phyloP scores from a whole-genome alignment of 1,139 yeast genomes.

The Suhomyces bribrorum region DNA sequence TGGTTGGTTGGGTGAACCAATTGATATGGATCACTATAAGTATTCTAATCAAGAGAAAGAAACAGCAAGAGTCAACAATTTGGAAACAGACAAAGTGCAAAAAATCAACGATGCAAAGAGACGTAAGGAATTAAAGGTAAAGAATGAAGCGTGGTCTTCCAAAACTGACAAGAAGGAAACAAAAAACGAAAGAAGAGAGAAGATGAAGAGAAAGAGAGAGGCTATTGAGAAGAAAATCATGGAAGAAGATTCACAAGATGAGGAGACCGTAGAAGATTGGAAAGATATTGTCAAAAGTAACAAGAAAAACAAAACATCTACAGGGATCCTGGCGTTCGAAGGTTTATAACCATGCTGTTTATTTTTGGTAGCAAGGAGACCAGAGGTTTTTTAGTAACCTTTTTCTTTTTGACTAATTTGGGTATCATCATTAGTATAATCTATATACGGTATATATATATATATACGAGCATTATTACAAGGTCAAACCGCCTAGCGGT shows the following conservation, averaged over 20 bases:
- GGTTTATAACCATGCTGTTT: constrained; percentile 51
- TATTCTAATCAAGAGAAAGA: constrained; percentile 71
- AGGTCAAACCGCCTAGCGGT: neutral
- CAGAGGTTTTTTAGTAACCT: constrained; percentile 3
- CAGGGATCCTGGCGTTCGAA: constrained; percentile 61
- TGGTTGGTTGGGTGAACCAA: constrained; percentile 71
- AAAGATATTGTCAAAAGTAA: constrained; percentile 71
- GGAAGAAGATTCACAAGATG: constrained; percentile 51
- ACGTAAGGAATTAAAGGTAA: constrained; percentile 49
- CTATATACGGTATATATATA: constrained; percentile 2
- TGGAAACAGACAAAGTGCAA: constrained; percentile 47
- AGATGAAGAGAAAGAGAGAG: constrained; percentile 63
- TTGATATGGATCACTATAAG: constrained; percentile 65
- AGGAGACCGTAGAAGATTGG: constrained; percentile 76
- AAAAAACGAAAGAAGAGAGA: constrained; percentile 63
- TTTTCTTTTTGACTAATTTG: constrained; percentile 6
- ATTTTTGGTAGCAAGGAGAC: neutral
- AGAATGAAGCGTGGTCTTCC: constrained; percentile 80
- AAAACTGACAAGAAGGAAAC: constrained; percentile 64
- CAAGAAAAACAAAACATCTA: constrained; percentile 50
- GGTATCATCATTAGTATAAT: neutral
- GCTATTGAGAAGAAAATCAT: constrained; percentile 58
- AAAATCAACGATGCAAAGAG: constrained; percentile 50
- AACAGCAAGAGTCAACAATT: constrained; percentile 55
- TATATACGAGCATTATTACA: neutral